phyloP scores from a whole-genome alignment of 805 yeast species.

The Candida easanensis region DNA sequence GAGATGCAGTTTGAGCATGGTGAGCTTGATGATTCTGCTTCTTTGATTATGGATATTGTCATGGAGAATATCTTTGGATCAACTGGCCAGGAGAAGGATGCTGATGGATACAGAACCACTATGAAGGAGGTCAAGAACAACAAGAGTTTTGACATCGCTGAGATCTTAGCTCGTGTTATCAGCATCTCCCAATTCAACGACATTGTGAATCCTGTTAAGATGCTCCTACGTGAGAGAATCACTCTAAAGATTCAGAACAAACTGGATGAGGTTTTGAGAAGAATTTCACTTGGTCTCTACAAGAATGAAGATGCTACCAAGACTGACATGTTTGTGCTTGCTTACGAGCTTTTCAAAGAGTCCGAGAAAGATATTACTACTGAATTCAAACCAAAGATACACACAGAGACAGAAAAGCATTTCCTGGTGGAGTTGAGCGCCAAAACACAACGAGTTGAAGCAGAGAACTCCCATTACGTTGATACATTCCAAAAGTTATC shows the following conservation, averaged over 20 bases:
- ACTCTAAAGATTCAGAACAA: slow-evolving; percentile 68
- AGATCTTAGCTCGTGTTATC: slow-evolving; percentile 66
- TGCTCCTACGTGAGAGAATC: slow-evolving; percentile 59
- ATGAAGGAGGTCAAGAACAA: slow-evolving; percentile 90
- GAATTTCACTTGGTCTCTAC: slow-evolving; percentile 76
- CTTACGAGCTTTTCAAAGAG: slow-evolving; percentile 68
- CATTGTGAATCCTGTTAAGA: slow-evolving; percentile 67
- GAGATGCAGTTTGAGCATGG: slow-evolving; percentile 59
- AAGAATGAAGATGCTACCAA: slow-evolving; percentile 60
- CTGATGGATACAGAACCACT: slow-evolving; percentile 81
- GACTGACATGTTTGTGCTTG: slow-evolving; percentile 60
- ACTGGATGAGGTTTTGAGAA: slow-evolving; percentile 72
- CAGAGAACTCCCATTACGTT: slow-evolving; percentile 53
- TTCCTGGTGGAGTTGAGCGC: slow-evolving; percentile 73
- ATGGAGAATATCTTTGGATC: slow-evolving; percentile 94
- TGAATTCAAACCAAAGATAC: slow-evolving; percentile 24
- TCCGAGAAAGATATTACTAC: slow-evolving; percentile 34
- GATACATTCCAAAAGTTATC: slow-evolving; percentile 71
- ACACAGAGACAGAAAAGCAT: slow-evolving; percentile 52
- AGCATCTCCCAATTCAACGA: slow-evolving; percentile 52
- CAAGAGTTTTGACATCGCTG: slow-evolving; percentile 86
- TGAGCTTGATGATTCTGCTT: slow-evolving; percentile 68
- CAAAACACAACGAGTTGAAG: slow-evolving; percentile 49
- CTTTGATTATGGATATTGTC: slow-evolving; percentile 60
- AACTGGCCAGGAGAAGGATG: slow-evolving; percentile 92